Base-by-base conservation (phyloP, 345 rosid species). In the Luvunga scandens region DNA sequence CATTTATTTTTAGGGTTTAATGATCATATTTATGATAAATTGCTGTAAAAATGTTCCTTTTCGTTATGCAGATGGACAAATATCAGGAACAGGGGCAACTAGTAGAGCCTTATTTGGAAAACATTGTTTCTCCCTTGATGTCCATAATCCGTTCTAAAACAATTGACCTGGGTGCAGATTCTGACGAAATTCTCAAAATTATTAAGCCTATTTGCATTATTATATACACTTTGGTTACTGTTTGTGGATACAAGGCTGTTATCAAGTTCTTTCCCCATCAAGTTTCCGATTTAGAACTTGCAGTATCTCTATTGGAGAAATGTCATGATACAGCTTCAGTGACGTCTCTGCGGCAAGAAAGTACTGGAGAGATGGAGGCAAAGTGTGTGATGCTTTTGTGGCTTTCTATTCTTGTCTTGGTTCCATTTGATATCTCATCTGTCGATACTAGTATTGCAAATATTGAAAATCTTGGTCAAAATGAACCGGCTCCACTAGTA, bases 321-420 rank as follows among this genome's bases (percentile, higher is more conserved):
- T 92, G 99, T 75, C 98, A 94, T 73, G 83, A 76, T 48, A 84
- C 84, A 55, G 69, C 75, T 77, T 90, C 98, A 0, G 89, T 57
- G 65, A 79, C 94, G 48, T 89, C 94, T 0, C 77, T 91, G 83
- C 88, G 99, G 76, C 95, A 89, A 30, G 99, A 96, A 75, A 96
- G 99, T 79, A 92, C 95, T 2, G 99, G 99, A 59, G 98, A 94
- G 83, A 96, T 96, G 99, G 99, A 94, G 88, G 89, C 97, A 0
- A 89, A 92, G 80, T 94, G 98, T 69, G 92, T 96, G 71, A 85
- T 92, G 33, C 92, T 96, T 55, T 73, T 94, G 84, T 96, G 99
- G 99, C 98, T 96, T 75, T 94, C 94, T 1, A 91, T 96, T 57
- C 97, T 96, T 2, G 97, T 96, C 22, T 66, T 96, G 85, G 90